Percentiles rank a stretch among this genome's conserved stretches.
Evolutionary conservation across 257 asterid genomes (phyloP).

Genomic region (Prunella vulgaris): DNA sequence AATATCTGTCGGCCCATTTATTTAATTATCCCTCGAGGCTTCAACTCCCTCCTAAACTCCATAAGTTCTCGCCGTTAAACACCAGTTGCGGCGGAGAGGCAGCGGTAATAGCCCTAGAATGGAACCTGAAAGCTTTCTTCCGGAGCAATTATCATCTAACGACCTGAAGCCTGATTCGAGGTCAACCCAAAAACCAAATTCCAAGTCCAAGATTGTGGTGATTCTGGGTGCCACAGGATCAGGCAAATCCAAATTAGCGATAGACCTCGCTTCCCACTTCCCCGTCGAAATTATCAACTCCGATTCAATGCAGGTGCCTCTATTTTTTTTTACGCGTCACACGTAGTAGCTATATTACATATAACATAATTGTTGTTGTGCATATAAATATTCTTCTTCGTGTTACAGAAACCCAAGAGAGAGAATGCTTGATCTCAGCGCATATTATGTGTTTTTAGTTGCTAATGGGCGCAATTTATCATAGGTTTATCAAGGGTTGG

Average conservation of each 20-base stretch:
- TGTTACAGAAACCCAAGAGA: background rate
- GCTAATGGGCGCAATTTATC: background rate
- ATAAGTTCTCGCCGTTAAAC: constrained; percentile 18
- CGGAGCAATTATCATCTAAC: background rate
- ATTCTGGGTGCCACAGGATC: constrained; percentile 82
- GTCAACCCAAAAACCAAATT: background rate
- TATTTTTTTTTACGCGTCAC: background rate
- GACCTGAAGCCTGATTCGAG: background rate
- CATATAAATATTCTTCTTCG: background rate
- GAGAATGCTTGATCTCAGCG: background rate
- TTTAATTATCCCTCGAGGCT: background rate
- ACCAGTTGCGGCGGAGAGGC: constrained; percentile 18
- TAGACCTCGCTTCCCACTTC: constrained; percentile 75
- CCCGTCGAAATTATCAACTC: constrained; percentile 83
- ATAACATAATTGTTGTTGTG: background rate
- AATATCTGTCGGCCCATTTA: constrained; percentile 6
- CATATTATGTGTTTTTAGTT: background rate
- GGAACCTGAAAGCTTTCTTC: constrained; percentile 14
- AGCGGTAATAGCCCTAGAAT: constrained; percentile 3
- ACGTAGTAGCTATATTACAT: no score
- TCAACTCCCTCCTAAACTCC: background rate
- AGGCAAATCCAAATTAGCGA: constrained; percentile 84
- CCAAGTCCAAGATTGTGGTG: constrained; percentile 67
- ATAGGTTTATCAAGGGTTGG: constrained; percentile 77
- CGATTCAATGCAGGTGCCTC: constrained; percentile 88